Evolutionary conservation across 2,329 filamentous ascomycete species (phyloP), one percentile per base, ranked within the genome.

Genomic region (Epichloe sylvatica): DNA sequence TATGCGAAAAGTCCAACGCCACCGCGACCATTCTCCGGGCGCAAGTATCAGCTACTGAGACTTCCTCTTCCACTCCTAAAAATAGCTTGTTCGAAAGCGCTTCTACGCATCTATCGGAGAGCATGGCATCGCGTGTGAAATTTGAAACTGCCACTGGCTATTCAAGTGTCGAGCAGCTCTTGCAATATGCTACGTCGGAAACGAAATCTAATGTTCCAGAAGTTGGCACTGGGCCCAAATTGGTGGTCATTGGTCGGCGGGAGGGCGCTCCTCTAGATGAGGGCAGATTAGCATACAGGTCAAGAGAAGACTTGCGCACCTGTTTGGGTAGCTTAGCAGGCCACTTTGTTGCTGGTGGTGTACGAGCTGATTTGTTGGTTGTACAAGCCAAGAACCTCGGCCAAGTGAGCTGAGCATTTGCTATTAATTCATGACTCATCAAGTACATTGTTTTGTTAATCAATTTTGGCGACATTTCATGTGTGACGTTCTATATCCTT

Each of bases 1-100:
- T 98, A 1, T 86, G 83, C 1, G 81, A 83, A 62, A 92, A 89
- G 59, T 75, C 79, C 4, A 78, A 85, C 41, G 80, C 95, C 25
- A 90, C 86, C 0, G 86, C 82, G 0, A 91, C 86, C 0, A 76
- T 96, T 34, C 71, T 84, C 1, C 80, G 54, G 17, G 53, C 53
- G 11, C 50, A 43, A 1, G 39, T 46, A 2, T 43, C 47, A 3
- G 34, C 42, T 1, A 30, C 40, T 3, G 33, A 41, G 17, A 41
- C 50, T 19, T 45, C 45, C 5, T 49, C 54, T 8, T 43, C 48
- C 11, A 45, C 42, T 15, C 42, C 40, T 2, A 19, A 23, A 9
- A 47, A 56, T 5, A 41, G 49, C 21, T 25, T 54, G 4, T 54
- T 59, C 19, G 50, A 54, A 23, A 38, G 12, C 3, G 51, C 50